Evolutionary conservation across 192 early-diverging fungal genomes (phyloP).

Genomic region (Umbelopsis isabellina): DNA sequence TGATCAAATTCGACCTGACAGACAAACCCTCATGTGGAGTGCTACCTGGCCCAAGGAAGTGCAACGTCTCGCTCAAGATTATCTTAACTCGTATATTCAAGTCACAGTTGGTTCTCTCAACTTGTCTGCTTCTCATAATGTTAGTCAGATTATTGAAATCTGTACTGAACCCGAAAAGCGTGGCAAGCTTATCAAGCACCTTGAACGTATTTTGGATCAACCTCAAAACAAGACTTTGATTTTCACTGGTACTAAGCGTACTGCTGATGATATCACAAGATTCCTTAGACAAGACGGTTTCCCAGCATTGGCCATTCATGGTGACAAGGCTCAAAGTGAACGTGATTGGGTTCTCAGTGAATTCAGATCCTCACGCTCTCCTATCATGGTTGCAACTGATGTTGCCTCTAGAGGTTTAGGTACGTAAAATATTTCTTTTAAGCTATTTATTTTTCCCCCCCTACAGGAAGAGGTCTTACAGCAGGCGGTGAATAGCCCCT

Average conservation of each 20-base stretch:
- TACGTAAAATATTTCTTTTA: constrained; percentile 52
- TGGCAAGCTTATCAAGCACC: constrained; percentile 76
- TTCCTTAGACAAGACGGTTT: constrained; percentile 89
- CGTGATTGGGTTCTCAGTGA: constrained; percentile 95
- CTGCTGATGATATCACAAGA: constrained; percentile 86
- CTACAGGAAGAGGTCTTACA: constrained; percentile 17
- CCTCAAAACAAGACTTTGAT: constrained; percentile 81
- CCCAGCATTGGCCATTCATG: constrained; percentile 93
- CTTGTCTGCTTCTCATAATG: constrained; percentile 89
- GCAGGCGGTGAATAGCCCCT: constrained; percentile 5
- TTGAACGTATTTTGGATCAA: constrained; percentile 84
- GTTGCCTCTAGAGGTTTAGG: constrained; percentile 95
- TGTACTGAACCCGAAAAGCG: constrained; percentile 87
- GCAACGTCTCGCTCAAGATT: constrained; percentile 88
- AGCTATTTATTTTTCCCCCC: not conserved
- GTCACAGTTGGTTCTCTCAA: constrained; percentile 95
- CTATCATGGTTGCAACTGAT: constrained; percentile 98
- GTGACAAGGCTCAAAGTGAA: constrained; percentile 94
- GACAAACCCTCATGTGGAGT: constrained; percentile 99
- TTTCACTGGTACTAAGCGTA: constrained; percentile 95
- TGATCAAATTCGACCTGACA: constrained; percentile 94
- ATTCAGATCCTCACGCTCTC: constrained; percentile 85
- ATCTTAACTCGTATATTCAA: constrained; percentile 92
- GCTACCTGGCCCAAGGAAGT: constrained; percentile 99
- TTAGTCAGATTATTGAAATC: constrained; percentile 92